A percentile compares a stretch with the other conserved stretches of the same genome.
Conservation (phyloP, 106 monocot genomes). For the Dendrobium chrysotoxum region DNA sequence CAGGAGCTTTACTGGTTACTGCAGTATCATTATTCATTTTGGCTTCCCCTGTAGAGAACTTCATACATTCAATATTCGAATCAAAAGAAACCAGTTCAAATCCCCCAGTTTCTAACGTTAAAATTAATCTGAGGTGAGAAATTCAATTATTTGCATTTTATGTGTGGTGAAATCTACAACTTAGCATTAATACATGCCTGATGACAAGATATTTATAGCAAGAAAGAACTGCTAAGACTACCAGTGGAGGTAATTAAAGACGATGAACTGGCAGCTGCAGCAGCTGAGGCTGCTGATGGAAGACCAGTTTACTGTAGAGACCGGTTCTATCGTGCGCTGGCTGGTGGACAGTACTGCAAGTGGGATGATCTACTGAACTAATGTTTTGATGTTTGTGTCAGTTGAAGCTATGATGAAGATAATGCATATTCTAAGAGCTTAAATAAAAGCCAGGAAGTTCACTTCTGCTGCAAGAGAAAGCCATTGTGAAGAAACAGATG, state of each 20-base stretch:
- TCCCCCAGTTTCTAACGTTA: slow-evolving; percentile 23
- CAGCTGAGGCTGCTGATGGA: slow-evolving; percentile 62
- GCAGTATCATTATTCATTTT: slow-evolving; percentile 40
- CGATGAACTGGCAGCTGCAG: slow-evolving; percentile 54
- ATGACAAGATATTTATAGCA: slow-evolving; percentile 20
- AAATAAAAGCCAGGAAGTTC: background rate
- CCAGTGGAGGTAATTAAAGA: slow-evolving; percentile 46
- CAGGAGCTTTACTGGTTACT: slow-evolving; percentile 43
- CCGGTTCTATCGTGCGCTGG: slow-evolving; percentile 52
- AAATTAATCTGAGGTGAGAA: slow-evolving; percentile 29
- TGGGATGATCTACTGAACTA: slow-evolving; percentile 32
- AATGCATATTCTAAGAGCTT: background rate
- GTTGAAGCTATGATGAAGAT: background rate
- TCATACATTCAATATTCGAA: slow-evolving; percentile 27
- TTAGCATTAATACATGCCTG: background rate
- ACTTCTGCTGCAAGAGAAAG: background rate
- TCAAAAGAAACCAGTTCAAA: slow-evolving; percentile 14
- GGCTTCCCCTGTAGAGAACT: slow-evolving; percentile 42
- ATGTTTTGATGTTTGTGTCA: background rate
- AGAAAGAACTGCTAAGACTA: slow-evolving; percentile 41
- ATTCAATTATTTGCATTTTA: background rate
- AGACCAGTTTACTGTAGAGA: slow-evolving; percentile 61
- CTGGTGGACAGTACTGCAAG: slow-evolving; percentile 63
- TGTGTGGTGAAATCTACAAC: too few relatives aligned
- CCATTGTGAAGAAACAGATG: background rate